A percentile compares a stretch with the other conserved stretches of the same genome.
phyloP scores from a whole-genome alignment of 345 rosid genomes.

The Cardiospermum halicacabum region DNA sequence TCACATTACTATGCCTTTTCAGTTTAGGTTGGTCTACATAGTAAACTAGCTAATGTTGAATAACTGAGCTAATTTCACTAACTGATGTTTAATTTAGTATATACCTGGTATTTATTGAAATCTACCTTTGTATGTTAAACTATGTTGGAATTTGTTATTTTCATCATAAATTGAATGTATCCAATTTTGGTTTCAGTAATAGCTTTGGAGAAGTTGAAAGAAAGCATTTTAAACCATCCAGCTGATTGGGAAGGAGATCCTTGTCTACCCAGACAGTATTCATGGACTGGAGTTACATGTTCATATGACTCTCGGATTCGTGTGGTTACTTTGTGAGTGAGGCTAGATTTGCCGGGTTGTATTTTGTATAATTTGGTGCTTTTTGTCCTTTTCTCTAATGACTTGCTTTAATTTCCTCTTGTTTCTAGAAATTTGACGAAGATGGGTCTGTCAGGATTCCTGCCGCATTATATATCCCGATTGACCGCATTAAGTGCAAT shows the following conservation, averaged over 20 bases:
- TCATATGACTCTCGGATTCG: constrained; percentile 59
- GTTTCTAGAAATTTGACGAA: constrained; percentile 64
- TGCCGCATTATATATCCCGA: constrained; percentile 50
- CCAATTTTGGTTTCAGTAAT: constrained; percentile 36
- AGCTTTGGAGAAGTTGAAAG: constrained; percentile 49
- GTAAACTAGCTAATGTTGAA: background rate
- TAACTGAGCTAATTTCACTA: background rate
- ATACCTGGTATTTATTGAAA: background rate
- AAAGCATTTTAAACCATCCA: constrained; percentile 47
- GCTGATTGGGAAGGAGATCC: constrained; percentile 92
- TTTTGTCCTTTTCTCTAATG: background rate
- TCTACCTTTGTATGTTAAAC: background rate
- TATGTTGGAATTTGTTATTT: background rate
- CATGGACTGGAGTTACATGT: constrained; percentile 88
- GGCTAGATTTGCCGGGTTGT: constrained; percentile 4
- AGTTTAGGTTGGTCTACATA: constrained; percentile 1
- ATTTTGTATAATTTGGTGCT: background rate
- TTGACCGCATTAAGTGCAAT: constrained; percentile 73
- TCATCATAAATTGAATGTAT: background rate
- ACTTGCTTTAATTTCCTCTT: constrained; percentile 13
- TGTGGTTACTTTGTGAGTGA: constrained; percentile 64
- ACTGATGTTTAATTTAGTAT: background rate
- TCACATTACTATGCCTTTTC: background rate
- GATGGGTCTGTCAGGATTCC: constrained; percentile 65
- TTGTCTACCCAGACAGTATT: constrained; percentile 59